These are phyloP conservation scores for Plasmodium berghei DNA, from an alignment of 169 alveolate genomes.

Conservation along the genomic window DNA sequence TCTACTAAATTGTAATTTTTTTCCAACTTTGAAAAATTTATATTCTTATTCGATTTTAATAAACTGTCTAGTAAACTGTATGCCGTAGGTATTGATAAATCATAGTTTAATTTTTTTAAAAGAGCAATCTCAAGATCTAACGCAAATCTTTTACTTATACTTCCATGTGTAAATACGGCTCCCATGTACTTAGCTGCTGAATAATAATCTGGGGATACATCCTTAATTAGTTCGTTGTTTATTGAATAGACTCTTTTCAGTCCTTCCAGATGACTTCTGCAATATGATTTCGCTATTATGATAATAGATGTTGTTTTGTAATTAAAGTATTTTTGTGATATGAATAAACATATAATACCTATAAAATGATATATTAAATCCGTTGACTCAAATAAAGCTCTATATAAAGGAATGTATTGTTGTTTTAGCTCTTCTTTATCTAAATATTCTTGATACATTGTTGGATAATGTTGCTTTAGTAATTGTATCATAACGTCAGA, in stretches of 20 bases:
- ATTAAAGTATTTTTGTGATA: conserved; percentile 67
- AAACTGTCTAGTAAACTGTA: conserved; percentile 68
- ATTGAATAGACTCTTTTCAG: conserved; percentile 45
- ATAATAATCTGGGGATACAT: conserved; percentile 66
- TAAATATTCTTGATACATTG: conserved; percentile 28
- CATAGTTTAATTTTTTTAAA: conserved; percentile 70
- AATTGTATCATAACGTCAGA: conserved; percentile 62
- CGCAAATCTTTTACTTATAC: conserved; percentile 63
- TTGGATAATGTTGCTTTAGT: conserved; percentile 58
- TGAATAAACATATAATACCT: conserved; percentile 53
- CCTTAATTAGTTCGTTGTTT: conserved; percentile 55
- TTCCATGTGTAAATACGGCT: conserved; percentile 18
- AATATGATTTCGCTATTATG: conserved; percentile 48
- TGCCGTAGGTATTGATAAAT: conserved; percentile 70
- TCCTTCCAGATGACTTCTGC: conserved; percentile 72
- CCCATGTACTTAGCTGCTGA: conserved; percentile 69
- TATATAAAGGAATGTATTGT: conserved; percentile 27
- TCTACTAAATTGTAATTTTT: conserved; percentile 64
- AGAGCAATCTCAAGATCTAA: conserved; percentile 58
- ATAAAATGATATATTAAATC: conserved; percentile 73
- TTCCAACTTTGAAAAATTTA: conserved; percentile 34
- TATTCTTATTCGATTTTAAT: conserved; percentile 64
- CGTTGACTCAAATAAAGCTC: conserved; percentile 32
- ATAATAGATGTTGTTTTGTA: conserved; percentile 40
- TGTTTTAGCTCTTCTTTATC: conserved; percentile 51